Percentiles rank a stretch among this genome's conserved stretches.
These are phyloP conservation scores for Lentinula sp. DNA, from an alignment of 768 basidiomycete genomes.

Conservation along the genomic window DNA sequence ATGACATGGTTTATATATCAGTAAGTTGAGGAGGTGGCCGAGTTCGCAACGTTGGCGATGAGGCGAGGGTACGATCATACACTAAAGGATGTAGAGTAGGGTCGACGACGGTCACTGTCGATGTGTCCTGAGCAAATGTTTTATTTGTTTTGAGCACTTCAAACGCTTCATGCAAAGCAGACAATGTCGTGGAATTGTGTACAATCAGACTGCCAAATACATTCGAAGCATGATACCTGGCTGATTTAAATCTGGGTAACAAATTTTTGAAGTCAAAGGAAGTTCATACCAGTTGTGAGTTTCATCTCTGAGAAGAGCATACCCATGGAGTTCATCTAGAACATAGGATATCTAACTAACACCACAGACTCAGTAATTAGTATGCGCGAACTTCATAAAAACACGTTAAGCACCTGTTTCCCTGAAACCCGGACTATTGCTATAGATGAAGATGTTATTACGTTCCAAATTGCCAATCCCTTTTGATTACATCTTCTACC, in stretches of 20 bases:
- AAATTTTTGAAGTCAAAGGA: neutral
- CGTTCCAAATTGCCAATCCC: constrained; percentile 24
- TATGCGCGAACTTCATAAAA: neutral
- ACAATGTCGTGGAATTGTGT: constrained; percentile 11
- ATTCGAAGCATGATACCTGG: constrained; percentile 51
- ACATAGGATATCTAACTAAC: constrained; percentile 36
- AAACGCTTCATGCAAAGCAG: constrained; percentile 18
- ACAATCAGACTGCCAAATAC: constrained; percentile 42
- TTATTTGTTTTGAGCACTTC: constrained; percentile 11
- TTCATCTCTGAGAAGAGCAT: constrained; percentile 33
- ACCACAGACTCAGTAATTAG: neutral
- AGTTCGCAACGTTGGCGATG: constrained; percentile 21
- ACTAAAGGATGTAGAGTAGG: constrained; percentile 32
- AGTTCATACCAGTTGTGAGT: constrained; percentile 27
- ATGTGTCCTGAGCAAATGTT: constrained; percentile 12
- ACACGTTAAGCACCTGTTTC: constrained; percentile 28
- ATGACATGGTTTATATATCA: constrained; percentile 35
- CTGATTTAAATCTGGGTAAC: constrained; percentile 18
- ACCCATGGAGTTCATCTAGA: constrained; percentile 42
- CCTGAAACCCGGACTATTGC: constrained; percentile 27
- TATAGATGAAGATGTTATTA: constrained; percentile 28
- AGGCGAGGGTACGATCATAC: constrained; percentile 32
- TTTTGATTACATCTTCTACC: constrained; percentile 20
- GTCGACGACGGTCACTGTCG: constrained; percentile 29
- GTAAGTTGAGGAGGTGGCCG: constrained; percentile 19